Conservation (phyloP, 306 rosid species). For the Vigna reflexopilosa region DNA sequence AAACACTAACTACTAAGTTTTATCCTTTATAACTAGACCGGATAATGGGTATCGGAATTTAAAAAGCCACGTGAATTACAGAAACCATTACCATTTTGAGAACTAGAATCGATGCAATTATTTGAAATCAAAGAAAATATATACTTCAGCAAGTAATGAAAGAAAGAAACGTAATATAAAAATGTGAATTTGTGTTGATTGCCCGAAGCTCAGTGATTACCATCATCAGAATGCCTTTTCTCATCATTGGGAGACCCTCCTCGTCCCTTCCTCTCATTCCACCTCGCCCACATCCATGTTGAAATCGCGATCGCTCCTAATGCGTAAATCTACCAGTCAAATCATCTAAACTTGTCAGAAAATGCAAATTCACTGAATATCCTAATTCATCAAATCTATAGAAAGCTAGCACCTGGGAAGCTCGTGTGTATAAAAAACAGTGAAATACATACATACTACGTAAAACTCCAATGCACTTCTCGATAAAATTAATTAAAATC, state of each 20-base stretch:
- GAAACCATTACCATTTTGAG: neutral
- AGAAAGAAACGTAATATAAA: neutral
- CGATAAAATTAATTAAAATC: neutral
- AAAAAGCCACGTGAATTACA: neutral
- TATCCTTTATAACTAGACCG: no score
- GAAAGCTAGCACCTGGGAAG: neutral
- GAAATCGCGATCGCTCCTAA: conserved; percentile 68
- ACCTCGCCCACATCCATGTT: conserved; percentile 85
- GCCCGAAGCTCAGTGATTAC: conserved; percentile 20
- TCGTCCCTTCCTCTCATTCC: conserved; percentile 75
- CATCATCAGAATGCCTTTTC: conserved; percentile 49
- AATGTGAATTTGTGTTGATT: conserved; percentile 43
- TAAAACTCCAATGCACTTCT: neutral
- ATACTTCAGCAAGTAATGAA: conserved; percentile 2
- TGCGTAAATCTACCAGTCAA: conserved; percentile 70
- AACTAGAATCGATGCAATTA: neutral
- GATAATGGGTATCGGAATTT: no score
- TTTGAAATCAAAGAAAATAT: neutral
- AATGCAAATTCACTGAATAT: conserved; percentile 3
- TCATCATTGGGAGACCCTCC: conserved; percentile 60
- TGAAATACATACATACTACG: neutral
- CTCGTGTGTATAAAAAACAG: neutral
- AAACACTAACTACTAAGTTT: no score
- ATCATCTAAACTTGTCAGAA: conserved; percentile 5
- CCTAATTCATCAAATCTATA: neutral